Evolutionary conservation across 495 filamentous ascomycete genomes (phyloP).

Genomic region (Aspergillus baeticus): DNA sequence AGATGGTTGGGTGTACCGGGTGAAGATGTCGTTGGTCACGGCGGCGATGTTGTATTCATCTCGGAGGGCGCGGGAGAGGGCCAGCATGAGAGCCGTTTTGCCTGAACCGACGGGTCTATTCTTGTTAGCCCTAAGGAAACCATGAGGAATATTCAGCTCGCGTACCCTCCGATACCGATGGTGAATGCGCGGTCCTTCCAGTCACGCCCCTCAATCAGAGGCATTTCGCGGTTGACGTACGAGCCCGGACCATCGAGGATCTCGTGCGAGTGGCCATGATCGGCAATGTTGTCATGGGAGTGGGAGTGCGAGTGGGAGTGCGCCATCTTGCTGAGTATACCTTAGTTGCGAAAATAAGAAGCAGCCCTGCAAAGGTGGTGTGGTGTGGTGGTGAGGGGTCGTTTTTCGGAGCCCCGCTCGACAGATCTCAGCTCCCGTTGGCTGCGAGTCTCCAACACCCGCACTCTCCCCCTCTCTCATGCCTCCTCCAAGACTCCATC

Average conservation of each 20-base stretch:
- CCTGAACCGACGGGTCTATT: conserved; percentile 91
- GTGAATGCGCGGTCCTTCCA: conserved; percentile 94
- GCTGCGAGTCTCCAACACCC: background rate
- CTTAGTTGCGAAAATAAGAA: no score
- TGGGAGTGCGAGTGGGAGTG: conserved; percentile 49
- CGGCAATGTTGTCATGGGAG: conserved; percentile 59
- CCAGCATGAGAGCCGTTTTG: conserved; percentile 94
- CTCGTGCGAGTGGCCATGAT: conserved; percentile 95
- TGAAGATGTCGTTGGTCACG: conserved; percentile 99
- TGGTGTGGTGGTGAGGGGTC: background rate
- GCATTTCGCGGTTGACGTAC: conserved; percentile 89
- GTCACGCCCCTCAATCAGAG: conserved; percentile 79
- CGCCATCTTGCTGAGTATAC: conserved; percentile 26
- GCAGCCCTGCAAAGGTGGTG: background rate
- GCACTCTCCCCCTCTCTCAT: background rate
- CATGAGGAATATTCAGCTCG: conserved; percentile 9
- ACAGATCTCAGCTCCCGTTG: background rate
- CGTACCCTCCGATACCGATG: conserved; percentile 93
- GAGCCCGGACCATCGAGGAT: conserved; percentile 93
- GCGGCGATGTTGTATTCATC: conserved; percentile 81
- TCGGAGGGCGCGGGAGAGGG: conserved; percentile 78
- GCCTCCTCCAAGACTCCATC: background rate
- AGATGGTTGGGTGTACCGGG: conserved; percentile 43
- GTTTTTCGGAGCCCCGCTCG: no score
- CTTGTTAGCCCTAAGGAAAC: background rate